Evolutionary conservation across 257 asterid genomes (phyloP), one percentile per base, ranked within the genome.

Genomic region (Nicotiana obtusifolia): DNA sequence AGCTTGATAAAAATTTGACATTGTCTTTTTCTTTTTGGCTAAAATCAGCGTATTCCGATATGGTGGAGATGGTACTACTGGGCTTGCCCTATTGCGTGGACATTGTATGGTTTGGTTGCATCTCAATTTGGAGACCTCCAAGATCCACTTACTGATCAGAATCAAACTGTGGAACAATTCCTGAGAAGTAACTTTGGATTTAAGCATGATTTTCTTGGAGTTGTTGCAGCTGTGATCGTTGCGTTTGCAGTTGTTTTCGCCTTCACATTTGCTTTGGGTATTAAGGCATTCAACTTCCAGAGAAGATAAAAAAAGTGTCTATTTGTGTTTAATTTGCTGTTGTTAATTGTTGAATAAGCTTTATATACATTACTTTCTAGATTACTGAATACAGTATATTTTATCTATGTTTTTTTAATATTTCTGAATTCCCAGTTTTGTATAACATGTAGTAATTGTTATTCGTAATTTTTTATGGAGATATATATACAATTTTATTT

Each of bases 11-110:
- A 61, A 10, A 30, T 0, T 16, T 16, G 15, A 35, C 5, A 5
- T 69, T 7, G 5, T 52, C 10, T 57, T 10, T 3, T 73, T 44
- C 20, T 71, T 71, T 67, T 28, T 15, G 65, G 24, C 47, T 56
- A 19, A 49, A 49, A 54, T 37, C 85, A 88, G 92, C 76, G 87
- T 8, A 87, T 87, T 24, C 92, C 93, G 0, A 78, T 88, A 76
- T 90, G 91, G 93, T 90, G 94, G 94, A 89, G 89, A 85, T 90
- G 94, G 94, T 86, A 80, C 76, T 84, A 84, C 81, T 86, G 92
- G 94, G 88, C 61, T 10, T 71, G 71, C 37, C 94, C 92, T 2
- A 80, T 87, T 10, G 56, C 94, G 0, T 90, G 89, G 90, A 85
- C 92, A 0, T 35, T 90, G 41, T 90, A 90, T 44, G 94, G 92